Evolutionary conservation across 805 yeast genomes (phyloP).

Genomic region (Candida wancherniae): DNA sequence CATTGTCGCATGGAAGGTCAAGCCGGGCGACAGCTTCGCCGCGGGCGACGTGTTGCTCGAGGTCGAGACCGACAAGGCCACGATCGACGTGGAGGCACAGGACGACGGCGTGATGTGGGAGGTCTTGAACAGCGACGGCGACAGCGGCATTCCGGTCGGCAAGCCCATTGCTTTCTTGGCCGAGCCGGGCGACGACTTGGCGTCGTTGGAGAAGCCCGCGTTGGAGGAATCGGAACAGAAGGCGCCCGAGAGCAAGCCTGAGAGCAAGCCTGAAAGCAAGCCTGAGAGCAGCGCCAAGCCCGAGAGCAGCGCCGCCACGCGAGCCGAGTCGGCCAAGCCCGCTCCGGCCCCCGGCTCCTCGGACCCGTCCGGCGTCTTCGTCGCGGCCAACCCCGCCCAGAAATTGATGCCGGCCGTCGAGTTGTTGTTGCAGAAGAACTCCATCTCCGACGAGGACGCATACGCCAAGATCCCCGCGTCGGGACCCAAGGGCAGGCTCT

Average conservation of each 20-base stretch:
- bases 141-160: constrained; percentile 78
- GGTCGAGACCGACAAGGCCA: constrained; percentile 84
- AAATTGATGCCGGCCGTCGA: constrained; percentile 76
- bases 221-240: constrained; percentile 19
- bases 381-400: constrained; percentile 61
- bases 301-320: constrained; percentile 2
- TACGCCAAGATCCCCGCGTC: constrained; percentile 67
- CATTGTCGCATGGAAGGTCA: constrained; percentile 80
- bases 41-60: constrained; percentile 82
- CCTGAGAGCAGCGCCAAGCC: constrained; percentile 4
- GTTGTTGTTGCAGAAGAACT: constrained; percentile 53
- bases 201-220: constrained; percentile 55
- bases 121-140: constrained; percentile 67
- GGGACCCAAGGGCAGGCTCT: constrained; percentile 83
- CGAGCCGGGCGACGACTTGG: constrained; percentile 80
- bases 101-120: constrained; percentile 91
- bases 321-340: constrained; percentile 6
- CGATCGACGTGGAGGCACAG: constrained; percentile 79
- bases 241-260: constrained; percentile 8
- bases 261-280: constrained; percentile 13
- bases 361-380: constrained; percentile 20
- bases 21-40: constrained; percentile 59
- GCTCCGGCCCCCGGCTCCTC: constrained; percentile 15
- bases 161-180: constrained; percentile 83
- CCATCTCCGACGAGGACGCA: constrained; percentile 68